A percentile compares a stretch with the other conserved stretches of the same genome.
Conservation (phyloP, 2,329 filamentous ascomycete genomes). For the Neofusicoccum sp. region DNA sequence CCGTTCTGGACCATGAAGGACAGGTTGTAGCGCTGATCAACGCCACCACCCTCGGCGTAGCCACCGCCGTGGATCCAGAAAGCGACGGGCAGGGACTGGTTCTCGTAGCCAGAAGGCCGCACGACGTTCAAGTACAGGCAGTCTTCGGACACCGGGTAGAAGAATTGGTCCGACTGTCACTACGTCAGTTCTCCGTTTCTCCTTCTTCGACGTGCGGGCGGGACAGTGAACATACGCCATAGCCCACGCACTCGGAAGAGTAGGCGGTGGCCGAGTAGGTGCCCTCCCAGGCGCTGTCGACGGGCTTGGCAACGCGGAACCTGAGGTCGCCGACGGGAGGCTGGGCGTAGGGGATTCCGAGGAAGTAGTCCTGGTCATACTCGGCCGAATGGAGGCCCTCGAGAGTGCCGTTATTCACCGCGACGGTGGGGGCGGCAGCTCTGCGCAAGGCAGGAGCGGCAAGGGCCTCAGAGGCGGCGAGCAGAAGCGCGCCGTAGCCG, state of each 20-base stretch:
- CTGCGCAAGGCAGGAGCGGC: not conserved
- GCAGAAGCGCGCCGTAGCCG: slow-evolving; percentile 3
- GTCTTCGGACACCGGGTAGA: slow-evolving; percentile 48
- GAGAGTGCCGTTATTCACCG: slow-evolving; percentile 45
- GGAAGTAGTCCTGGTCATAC: slow-evolving; percentile 48
- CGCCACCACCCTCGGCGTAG: slow-evolving; percentile 43
- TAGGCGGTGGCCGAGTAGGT: slow-evolving; percentile 42
- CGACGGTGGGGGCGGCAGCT: slow-evolving; percentile 30
- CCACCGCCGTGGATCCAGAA: slow-evolving; percentile 60
- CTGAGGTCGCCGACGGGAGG: slow-evolving; percentile 54
- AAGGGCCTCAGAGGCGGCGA: slow-evolving; percentile 5
- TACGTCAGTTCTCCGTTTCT: not conserved
- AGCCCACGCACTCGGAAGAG: slow-evolving; percentile 43
- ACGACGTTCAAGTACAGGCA: slow-evolving; percentile 64
- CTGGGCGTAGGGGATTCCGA: slow-evolving; percentile 57
- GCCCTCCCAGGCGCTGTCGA: slow-evolving; percentile 47
- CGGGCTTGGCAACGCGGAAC: slow-evolving; percentile 50
- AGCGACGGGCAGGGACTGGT: slow-evolving; percentile 52
- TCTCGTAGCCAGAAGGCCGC: slow-evolving; percentile 49
- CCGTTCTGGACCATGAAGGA: slow-evolving; percentile 55
- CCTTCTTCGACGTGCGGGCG: not conserved
- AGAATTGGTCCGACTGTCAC: slow-evolving; percentile 20
- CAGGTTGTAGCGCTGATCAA: slow-evolving; percentile 59
- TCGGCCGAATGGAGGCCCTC: slow-evolving; percentile 37
- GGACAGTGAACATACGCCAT: slow-evolving; percentile 26